A percentile compares a stretch with the other conserved stretches of the same genome.
Evolutionary conservation across 352 stramenopile species (phyloP).

Genomic region (Pythium chondricola): DNA sequence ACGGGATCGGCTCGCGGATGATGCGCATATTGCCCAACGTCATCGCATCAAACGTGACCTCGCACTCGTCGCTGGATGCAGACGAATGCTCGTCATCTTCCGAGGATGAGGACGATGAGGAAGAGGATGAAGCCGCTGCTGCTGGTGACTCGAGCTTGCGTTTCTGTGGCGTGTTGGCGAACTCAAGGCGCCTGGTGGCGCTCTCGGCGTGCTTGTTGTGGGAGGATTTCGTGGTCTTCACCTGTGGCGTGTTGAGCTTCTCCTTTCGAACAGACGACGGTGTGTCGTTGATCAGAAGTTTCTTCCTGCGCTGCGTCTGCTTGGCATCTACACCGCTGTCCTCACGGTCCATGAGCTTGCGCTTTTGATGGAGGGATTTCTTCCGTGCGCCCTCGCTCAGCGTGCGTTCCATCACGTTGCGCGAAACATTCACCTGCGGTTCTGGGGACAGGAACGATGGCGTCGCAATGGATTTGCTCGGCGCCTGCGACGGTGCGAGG

Average conservation of each 20-base stretch:
- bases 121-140: neutral
- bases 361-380: slow-evolving; percentile 13
- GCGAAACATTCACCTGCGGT: slow-evolving; percentile 1
- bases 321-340: neutral
- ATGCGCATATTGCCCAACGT: slow-evolving; percentile 59
- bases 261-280: neutral
- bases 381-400: slow-evolving; percentile 21
- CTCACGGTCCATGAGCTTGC: slow-evolving; percentile 11
- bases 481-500: neutral
- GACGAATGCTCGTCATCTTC: slow-evolving; percentile 15
- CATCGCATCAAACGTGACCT: slow-evolving; percentile 55
- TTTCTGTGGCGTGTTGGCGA: slow-evolving; percentile 13
- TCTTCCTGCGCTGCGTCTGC: slow-evolving; percentile 9
- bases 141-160: neutral
- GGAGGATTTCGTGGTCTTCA: neutral
- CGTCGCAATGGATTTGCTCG: neutral
- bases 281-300: slow-evolving; percentile 6
- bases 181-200: slow-evolving; percentile 15
- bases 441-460: slow-evolving; percentile 17
- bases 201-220: slow-evolving; percentile 3
- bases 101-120: slow-evolving; percentile 9
- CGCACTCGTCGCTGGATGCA: slow-evolving; percentile 32
- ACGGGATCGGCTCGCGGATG: slow-evolving; percentile 34
- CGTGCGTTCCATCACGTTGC: slow-evolving; percentile 17
- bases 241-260: neutral